phyloP scores from a whole-genome alignment of 768 basidiomycete genomes.

The Boletus rubropictus region DNA sequence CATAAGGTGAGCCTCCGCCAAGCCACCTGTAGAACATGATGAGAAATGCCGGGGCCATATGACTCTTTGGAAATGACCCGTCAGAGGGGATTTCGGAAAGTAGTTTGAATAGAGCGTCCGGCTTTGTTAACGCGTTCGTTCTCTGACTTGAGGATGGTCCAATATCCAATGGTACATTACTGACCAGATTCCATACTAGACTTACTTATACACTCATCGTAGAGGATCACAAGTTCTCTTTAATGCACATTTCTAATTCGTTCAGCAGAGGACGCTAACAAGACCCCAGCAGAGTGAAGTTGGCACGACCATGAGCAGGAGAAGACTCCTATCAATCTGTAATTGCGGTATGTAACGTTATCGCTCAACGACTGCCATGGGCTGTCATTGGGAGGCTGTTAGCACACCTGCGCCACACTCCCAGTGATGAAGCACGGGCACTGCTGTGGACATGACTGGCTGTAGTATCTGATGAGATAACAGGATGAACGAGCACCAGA shows the following conservation, averaged over 20 bases:
- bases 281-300: background rate
- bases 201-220: background rate
- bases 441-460: background rate
- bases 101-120: slow-evolving; percentile 20
- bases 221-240: background rate
- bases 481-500: background rate
- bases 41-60: slow-evolving; percentile 77
- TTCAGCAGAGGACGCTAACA: background rate
- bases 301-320: background rate
- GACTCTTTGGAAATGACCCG: slow-evolving; percentile 49
- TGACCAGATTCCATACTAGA: slow-evolving; percentile 4
- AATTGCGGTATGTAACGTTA: background rate
- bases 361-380: background rate
- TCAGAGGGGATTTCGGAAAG: slow-evolving; percentile 18
- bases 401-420: too few species aligned
- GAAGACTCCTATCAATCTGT: background rate
- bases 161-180: background rate
- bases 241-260: background rate
- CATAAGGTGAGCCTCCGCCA: background rate
- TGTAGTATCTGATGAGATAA: background rate
- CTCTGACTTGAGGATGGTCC: slow-evolving; percentile 15
- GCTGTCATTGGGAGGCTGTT: background rate
- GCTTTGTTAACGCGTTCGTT: slow-evolving; percentile 10
- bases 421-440: background rate
- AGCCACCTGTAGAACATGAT: slow-evolving; percentile 33